phyloP scores from a whole-genome alignment of 768 basidiomycete species.

The Cystofilobasidium capitatum region DNA sequence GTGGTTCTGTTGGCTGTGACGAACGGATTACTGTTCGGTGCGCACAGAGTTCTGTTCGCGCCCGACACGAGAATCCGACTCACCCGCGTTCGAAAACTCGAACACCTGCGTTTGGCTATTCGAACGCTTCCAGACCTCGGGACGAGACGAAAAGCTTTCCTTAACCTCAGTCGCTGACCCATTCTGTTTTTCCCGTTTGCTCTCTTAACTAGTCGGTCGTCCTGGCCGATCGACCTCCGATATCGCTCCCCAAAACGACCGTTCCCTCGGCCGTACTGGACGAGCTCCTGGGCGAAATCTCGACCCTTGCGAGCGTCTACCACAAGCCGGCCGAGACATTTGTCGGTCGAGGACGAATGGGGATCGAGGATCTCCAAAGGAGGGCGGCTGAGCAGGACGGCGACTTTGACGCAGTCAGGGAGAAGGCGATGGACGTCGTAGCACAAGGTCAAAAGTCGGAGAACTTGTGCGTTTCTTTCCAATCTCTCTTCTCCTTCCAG shows the following conservation, averaged over 20 bases:
- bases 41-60: too few relatives aligned
- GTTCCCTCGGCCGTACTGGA: constrained; percentile 79
- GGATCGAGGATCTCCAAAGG: constrained; percentile 28
- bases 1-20: neutral
- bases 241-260: constrained; percentile 81
- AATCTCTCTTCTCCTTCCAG: neutral
- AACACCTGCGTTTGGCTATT: too few relatives aligned
- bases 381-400: constrained; percentile 18
- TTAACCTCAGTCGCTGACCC: neutral
- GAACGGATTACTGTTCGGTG: neutral
- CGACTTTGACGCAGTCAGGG: constrained; percentile 11
- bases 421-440: constrained; percentile 26
- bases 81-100: too few relatives aligned
- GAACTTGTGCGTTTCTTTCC: constrained; percentile 22
- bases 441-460: constrained; percentile 27
- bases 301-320: constrained; percentile 83
- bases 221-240: constrained; percentile 81
- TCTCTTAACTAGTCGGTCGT: constrained; percentile 60
- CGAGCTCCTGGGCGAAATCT: constrained; percentile 82
- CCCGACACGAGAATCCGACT: too few relatives aligned
- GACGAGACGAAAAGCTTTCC: too few relatives aligned
- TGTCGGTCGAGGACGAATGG: constrained; percentile 79
- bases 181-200: neutral
- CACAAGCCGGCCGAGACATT: constrained; percentile 87
- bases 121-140: too few relatives aligned